Base-by-base conservation (phyloP, 208 protist species). In the Leishmania aethiopica region DNA sequence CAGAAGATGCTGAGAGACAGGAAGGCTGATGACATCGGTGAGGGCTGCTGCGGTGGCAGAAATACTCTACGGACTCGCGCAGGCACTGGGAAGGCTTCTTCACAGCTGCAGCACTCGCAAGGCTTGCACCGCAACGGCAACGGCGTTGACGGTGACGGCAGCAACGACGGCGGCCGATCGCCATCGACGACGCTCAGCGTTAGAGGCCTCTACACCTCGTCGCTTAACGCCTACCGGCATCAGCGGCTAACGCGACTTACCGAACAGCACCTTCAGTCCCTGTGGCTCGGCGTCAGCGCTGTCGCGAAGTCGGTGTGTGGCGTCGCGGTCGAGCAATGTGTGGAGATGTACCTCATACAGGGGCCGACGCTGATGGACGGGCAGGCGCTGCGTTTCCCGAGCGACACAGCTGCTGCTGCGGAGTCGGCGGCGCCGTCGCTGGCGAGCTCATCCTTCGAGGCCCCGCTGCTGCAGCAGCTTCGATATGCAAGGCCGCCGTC, bases 191-290 rank as follows among this genome's bases (percentile, higher is more conserved):
- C 37, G 35, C 82, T 86, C 66, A 51, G 75, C n/a, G 78, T 86
- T 5, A 59, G 77, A 6, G 82, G 82, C 7, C 74, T 86, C 42
- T 86, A 86, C 74, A 86, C 82, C 1, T 19, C 82, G 32, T 86
- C 78, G 3, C 40, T 86, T 17, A 82, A 86, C 74, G 64, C 55
- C 35, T 86, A 86, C 25, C 82, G 78, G n/a, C 73, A 86, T 66
- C 82, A 86, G 74, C 82, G 82, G 22, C 82, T 86, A 17, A 79
- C 72, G 8, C 78, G 66, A 35, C 78, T 86, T n/a, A 82, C 82
- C 8, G 74, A 86, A 72, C 82, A 86, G 64, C 77, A 86, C 57
- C 73, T 86, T 49, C 47, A 70, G 8, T 86, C 82, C 0, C 78
- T 86, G 22, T 86, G 77, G 77, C 78, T 80, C 37, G 75, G 71